Percentiles rank a stretch among this genome's conserved stretches.
These are phyloP conservation scores for Leavenworthia alabamica DNA, from an alignment of 345 rosid genomes.

Conservation along the genomic window DNA sequence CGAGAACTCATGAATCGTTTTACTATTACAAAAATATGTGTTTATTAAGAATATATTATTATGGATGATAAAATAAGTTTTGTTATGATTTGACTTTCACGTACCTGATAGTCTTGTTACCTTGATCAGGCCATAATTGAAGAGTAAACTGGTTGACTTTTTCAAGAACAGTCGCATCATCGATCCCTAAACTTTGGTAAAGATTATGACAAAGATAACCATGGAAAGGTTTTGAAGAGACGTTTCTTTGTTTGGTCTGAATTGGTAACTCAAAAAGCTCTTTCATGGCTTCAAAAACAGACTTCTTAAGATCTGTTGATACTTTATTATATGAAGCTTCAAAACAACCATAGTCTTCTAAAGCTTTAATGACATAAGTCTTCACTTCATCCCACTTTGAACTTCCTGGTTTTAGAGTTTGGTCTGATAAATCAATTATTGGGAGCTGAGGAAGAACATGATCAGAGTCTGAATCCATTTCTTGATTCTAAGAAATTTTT, in stretches of 20 bases:
- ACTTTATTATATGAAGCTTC: slow-evolving; percentile 18
- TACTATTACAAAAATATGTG: slow-evolving; percentile 12
- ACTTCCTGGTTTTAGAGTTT: slow-evolving; percentile 24
- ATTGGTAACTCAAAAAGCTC: slow-evolving; percentile 18
- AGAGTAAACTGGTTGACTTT: slow-evolving; percentile 23
- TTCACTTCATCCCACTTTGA: slow-evolving; percentile 23
- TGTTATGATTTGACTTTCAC: background rate
- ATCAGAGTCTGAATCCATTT: slow-evolving; percentile 21
- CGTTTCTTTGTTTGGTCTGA: slow-evolving; percentile 23
- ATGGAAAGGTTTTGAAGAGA: slow-evolving; percentile 10
- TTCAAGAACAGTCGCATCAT: background rate
- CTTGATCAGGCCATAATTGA: slow-evolving; percentile 15
- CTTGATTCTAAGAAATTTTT: background rate
- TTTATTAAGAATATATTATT: background rate
- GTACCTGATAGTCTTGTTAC: slow-evolving; percentile 21
- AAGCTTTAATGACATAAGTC: slow-evolving; percentile 24
- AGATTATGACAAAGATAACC: slow-evolving; percentile 14
- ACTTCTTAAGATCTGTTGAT: slow-evolving; percentile 14
- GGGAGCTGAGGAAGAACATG: slow-evolving; percentile 5
- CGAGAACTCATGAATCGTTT: slow-evolving; percentile 19
- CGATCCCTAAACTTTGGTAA: slow-evolving; percentile 25
- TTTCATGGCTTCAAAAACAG: slow-evolving; percentile 14
- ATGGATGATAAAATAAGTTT: background rate
- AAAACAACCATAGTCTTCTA: slow-evolving; percentile 28
- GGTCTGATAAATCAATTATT: slow-evolving; percentile 3